These are phyloP conservation scores for Pyronema omphalodes DNA, from an alignment of 495 filamentous ascomycete species.

Conservation along the genomic window DNA sequence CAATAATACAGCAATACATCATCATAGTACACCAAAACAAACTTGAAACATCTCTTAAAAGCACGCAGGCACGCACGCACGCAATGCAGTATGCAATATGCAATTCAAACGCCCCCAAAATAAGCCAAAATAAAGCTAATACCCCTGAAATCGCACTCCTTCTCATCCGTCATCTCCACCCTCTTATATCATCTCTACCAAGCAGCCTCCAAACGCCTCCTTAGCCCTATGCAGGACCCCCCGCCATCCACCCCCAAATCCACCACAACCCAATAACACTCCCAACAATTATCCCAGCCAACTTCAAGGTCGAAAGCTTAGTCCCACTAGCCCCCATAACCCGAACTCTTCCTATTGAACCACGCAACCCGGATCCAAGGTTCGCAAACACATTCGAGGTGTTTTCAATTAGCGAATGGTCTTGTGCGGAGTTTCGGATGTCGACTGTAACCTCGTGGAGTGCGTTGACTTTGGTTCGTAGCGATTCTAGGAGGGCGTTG, in stretches of 20 bases:
- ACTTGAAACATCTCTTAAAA: too few relatives aligned
- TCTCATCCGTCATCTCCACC: not conserved
- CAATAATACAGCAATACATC: too few relatives aligned
- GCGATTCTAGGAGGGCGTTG: slow-evolving; percentile 81
- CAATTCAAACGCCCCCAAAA: not conserved
- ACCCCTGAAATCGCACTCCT: not conserved
- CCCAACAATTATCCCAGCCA: slow-evolving; percentile 68
- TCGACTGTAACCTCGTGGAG: slow-evolving; percentile 93
- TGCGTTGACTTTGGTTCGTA: slow-evolving; percentile 74
- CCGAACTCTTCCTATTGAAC: slow-evolving; percentile 24
- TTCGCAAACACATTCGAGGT: slow-evolving; percentile 25
- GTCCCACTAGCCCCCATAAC: slow-evolving; percentile 83
- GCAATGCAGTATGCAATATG: too few relatives aligned
- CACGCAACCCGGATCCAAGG: not conserved
- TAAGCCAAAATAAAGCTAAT: not conserved
- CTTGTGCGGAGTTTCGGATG: slow-evolving; percentile 86
- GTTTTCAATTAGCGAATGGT: slow-evolving; percentile 69
- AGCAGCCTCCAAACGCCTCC: too few relatives aligned
- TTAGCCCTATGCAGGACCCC: slow-evolving; percentile 1
- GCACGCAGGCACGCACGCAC: too few relatives aligned
- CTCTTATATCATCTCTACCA: too few relatives aligned
- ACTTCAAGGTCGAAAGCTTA: slow-evolving; percentile 73
- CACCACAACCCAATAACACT: slow-evolving; percentile 58
- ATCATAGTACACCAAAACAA: too few relatives aligned
- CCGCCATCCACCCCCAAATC: slow-evolving; percentile 48